A percentile compares a stretch with the other conserved stretches of the same genome.
These are phyloP conservation scores for Nannochloris sp. DNA, from an alignment of 139 green algal species.

Conservation along the genomic window DNA sequence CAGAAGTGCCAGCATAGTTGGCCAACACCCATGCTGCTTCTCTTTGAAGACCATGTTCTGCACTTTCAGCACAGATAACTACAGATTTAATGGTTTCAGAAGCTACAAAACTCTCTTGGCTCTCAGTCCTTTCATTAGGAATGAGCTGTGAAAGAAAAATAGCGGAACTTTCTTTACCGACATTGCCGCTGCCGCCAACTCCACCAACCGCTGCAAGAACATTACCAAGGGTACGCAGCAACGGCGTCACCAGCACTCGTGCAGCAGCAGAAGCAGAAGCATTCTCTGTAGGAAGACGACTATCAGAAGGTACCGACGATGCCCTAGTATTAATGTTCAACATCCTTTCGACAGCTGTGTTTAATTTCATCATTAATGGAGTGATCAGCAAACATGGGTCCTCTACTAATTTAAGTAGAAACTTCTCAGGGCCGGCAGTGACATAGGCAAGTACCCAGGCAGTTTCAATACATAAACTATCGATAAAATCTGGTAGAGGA, in stretches of 20 bases:
- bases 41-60: slow-evolving; percentile 21
- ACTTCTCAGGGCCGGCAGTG: background rate
- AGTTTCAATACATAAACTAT: slow-evolving; percentile 23
- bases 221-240: slow-evolving; percentile 38
- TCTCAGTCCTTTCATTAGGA: background rate
- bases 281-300: no score
- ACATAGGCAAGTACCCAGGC: slow-evolving; percentile 36
- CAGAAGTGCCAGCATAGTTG: slow-evolving; percentile 9
- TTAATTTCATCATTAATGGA: no score
- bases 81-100: slow-evolving; percentile 9
- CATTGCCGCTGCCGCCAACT: no score
- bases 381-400: no score
- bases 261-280: slow-evolving; percentile 23
- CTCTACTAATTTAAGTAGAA: slow-evolving; percentile 8
- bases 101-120: no score
- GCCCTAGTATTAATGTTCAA: no score
- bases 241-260: slow-evolving; percentile 36
- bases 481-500: no score
- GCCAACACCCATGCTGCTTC: slow-evolving; percentile 31
- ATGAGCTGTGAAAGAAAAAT: slow-evolving; percentile 12
- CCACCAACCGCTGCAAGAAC: slow-evolving; percentile 26
- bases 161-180: no score
- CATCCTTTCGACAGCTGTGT: no score
- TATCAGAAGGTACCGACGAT: no score
- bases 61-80: slow-evolving; percentile 16